Evolutionary conservation across 805 yeast genomes (phyloP).

Genomic region (Pachysolen tannophilus): DNA sequence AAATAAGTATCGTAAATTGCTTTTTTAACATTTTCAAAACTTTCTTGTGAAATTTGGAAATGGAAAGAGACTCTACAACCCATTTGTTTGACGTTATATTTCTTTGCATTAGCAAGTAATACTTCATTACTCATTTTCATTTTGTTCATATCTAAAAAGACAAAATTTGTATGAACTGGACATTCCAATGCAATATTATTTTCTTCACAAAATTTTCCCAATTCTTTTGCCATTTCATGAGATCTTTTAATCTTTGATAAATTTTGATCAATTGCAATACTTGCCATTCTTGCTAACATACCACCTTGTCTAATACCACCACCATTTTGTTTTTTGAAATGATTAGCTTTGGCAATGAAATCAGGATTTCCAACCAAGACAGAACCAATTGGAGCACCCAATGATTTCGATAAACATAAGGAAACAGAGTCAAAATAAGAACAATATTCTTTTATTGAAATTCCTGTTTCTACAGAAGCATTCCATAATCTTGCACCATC

Average conservation of each 20-base stretch:
- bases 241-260: constrained; percentile 46
- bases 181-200: constrained; percentile 51
- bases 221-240: constrained; percentile 43
- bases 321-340: constrained; percentile 86
- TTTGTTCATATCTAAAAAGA: constrained; percentile 54
- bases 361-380: constrained; percentile 61
- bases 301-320: constrained; percentile 93
- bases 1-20: constrained; percentile 52
- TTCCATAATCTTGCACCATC: constrained; percentile 97
- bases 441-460: constrained; percentile 64
- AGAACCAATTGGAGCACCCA: constrained; percentile 93
- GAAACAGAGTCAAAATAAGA: constrained; percentile 81
- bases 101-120: constrained; percentile 45
- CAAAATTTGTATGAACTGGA: constrained; percentile 84
- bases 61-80: constrained; percentile 81
- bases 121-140: constrained; percentile 50
- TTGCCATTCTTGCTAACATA: constrained; percentile 71
- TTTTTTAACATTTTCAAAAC: constrained; percentile 47
- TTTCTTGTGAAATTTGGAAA: constrained; percentile 48
- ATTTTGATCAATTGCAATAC: constrained; percentile 67
- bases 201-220: constrained; percentile 41
- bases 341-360: constrained; percentile 64
- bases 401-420: constrained; percentile 78
- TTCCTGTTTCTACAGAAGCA: constrained; percentile 70
- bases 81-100: constrained; percentile 54